Base-by-base conservation (phyloP, 306 rosid genomes). In the Clitoria ternatea region DNA sequence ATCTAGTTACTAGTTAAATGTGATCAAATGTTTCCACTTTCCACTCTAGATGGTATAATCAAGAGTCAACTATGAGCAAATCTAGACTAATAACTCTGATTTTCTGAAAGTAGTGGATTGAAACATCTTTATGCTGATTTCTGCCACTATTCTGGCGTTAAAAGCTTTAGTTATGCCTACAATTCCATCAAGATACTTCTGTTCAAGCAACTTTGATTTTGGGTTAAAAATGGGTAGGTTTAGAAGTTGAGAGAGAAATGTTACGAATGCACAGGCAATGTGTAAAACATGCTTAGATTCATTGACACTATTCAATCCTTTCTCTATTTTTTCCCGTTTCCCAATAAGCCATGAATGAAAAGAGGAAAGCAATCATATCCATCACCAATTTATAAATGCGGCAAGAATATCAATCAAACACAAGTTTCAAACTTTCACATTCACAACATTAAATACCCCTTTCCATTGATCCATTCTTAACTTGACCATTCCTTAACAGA, bases 321-420 rank as follows among this genome's bases (percentile, higher is more conserved):
- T 59, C 60, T 27, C 17, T 7, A 23, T 22, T 8, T 36, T 24
- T 32, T 4, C 36, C 61, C 35, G 32, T 42, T 70, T 7, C 15
- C 23, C 69, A 72, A 43, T 72, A 77, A 74, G 80, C 73, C 69
- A 73, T 73, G 69, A 77, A 48, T 44, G 42, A 69, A 52, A 76
- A 63, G 17, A 17, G 66, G 44, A 30, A 72, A 73, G 36, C 37
- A 73, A 73, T 14, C 72, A 70, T 32, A 59, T 14, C 12, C 6
- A 55, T 11, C 4, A 47, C 10, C 2, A 89, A 47, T 73, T 85
- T 80, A 87, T 62, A 80, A 83, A 75, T 52, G 73, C 13, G 32
- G 44, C 45, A 72, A 30, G 47, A 78, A 73, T 29, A 73, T 60
- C 39, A 79, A 73, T 60, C 39, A 79, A 66, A 2, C 12, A 66